Base-by-base conservation (phyloP, 208 protist species). In the Trypanosomatidae sp. region DNA sequence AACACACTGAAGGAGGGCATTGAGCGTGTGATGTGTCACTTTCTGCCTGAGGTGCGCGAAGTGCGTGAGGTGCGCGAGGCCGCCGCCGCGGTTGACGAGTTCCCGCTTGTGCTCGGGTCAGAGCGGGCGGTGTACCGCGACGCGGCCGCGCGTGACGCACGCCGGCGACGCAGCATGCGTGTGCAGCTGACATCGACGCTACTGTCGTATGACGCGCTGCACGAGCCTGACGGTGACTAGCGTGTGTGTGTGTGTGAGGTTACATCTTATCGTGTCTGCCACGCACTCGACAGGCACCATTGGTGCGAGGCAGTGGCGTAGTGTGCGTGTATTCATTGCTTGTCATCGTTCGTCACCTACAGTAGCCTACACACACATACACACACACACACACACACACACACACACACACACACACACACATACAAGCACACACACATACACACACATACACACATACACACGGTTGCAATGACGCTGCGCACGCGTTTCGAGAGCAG, bases 401-500 rank as follows among this genome's bases (percentile, higher is more conserved):
- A n/a, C n/a, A n/a, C n/a, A n/a, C n/a, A n/a, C n/a, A n/a, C n/a
- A n/a, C n/a, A n/a, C n/a, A n/a, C n/a, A n/a, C n/a, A n/a, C n/a
- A n/a, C n/a, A n/a, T n/a, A n/a, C n/a, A n/a, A n/a, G n/a, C n/a
- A n/a, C n/a, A n/a, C 32, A 51, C 28, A 51, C 32, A 41, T n/a
- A 10, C 18, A 50, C 24, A 44, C 25, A 55, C 26, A 55, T 16
- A 56, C 21, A 21, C 26, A 48, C 50, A 40, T 10, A 47, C n/a
- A 5, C 19, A 11, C 25, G n/a, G 4, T 44, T 43, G 25, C 24
- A 52, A 96, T 96, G 89, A 88, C 84, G 23, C 70, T 94, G 15
- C 88, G 97, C 64, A 87, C 86, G 27, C 86, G 97, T 59, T 99
- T 98, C 67, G 97, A 99, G 71, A 98, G 97, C 72, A 98, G 79